phyloP scores from a whole-genome alignment of 768 basidiomycete genomes.

The Psilocybe tampanensis region DNA sequence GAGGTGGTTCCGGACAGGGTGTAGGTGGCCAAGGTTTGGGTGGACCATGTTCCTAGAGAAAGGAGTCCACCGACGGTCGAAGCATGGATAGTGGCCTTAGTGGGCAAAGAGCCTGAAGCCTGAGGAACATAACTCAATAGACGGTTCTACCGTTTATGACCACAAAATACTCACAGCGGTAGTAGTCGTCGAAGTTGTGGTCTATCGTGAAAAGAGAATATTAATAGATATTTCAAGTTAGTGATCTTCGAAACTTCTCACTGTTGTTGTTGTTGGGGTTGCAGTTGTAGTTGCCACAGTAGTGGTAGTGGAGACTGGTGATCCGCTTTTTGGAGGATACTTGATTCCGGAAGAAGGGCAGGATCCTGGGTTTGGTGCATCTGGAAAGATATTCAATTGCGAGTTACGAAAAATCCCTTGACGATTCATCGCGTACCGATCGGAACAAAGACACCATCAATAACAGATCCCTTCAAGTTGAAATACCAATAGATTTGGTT shows the following conservation, averaged over 20 bases:
- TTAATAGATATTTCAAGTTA: too few species aligned
- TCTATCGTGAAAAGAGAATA: too few species aligned
- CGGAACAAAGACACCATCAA: constrained; percentile 64
- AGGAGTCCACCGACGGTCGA: constrained; percentile 50
- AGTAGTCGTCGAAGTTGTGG: constrained; percentile 6
- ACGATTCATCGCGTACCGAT: constrained; percentile 44
- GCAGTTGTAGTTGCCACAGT: background rate
- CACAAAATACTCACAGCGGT: constrained; percentile 25
- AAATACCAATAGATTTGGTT: constrained; percentile 62
- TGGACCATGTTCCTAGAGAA: constrained; percentile 59
- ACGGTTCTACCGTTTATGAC: background rate
- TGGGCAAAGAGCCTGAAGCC: constrained; percentile 36
- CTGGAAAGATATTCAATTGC: constrained; percentile 32
- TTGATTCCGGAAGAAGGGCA: constrained; percentile 60
- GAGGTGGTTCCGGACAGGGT: constrained; percentile 47
- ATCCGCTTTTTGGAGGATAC: constrained; percentile 59
- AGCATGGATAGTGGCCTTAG: constrained; percentile 49
- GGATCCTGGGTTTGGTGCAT: constrained; percentile 47
- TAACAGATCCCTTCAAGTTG: constrained; percentile 61
- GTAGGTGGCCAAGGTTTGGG: constrained; percentile 60
- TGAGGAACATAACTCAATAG: background rate
- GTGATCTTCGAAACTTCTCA: too few species aligned
- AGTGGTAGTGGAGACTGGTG: background rate
- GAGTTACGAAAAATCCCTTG: too few species aligned
- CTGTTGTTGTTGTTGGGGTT: background rate